phyloP scores from a whole-genome alignment of 371 early-diverging fungal species.

The Mortierella sp. region DNA sequence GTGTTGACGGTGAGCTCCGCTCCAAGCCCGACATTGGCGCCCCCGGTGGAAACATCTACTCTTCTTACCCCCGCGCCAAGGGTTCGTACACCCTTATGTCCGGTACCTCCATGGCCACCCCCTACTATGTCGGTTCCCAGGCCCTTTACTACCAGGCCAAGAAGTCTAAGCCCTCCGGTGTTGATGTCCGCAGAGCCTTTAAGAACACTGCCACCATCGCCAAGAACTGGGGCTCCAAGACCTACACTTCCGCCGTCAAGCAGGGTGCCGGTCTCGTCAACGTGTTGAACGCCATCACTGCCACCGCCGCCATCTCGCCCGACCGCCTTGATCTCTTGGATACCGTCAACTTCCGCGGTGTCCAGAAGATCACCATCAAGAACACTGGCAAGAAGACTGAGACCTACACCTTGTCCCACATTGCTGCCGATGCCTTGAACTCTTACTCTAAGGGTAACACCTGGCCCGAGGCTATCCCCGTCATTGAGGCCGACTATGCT shows the following conservation, averaged over 20 bases:
- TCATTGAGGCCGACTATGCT: slow-evolving; percentile 55
- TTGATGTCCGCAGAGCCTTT: slow-evolving; percentile 36
- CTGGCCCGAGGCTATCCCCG: slow-evolving; percentile 36
- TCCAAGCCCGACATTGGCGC: slow-evolving; percentile 75
- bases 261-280: slow-evolving; percentile 88
- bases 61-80: slow-evolving; percentile 43
- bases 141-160: slow-evolving; percentile 67
- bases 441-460: slow-evolving; percentile 51
- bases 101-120: slow-evolving; percentile 70
- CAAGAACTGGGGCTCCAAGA: slow-evolving; percentile 17
- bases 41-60: slow-evolving; percentile 54
- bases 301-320: slow-evolving; percentile 69
- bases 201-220: slow-evolving; percentile 58
- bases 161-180: slow-evolving; percentile 28
- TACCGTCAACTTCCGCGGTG: slow-evolving; percentile 58
- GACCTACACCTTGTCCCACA: slow-evolving; percentile 66
- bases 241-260: slow-evolving; percentile 60
- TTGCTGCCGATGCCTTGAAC: slow-evolving; percentile 62
- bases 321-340: slow-evolving; percentile 76
- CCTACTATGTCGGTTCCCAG: slow-evolving; percentile 69
- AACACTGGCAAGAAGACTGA: slow-evolving; percentile 67
- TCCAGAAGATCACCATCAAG: slow-evolving; percentile 65
- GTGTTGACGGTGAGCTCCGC: slow-evolving; percentile 77
- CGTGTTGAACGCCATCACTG: slow-evolving; percentile 67
- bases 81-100: slow-evolving; percentile 60